Percentiles rank a stretch among this genome's conserved stretches.
These are phyloP conservation scores for Acorus calamus DNA, from an alignment of 106 monocot species.

Conservation along the genomic window DNA sequence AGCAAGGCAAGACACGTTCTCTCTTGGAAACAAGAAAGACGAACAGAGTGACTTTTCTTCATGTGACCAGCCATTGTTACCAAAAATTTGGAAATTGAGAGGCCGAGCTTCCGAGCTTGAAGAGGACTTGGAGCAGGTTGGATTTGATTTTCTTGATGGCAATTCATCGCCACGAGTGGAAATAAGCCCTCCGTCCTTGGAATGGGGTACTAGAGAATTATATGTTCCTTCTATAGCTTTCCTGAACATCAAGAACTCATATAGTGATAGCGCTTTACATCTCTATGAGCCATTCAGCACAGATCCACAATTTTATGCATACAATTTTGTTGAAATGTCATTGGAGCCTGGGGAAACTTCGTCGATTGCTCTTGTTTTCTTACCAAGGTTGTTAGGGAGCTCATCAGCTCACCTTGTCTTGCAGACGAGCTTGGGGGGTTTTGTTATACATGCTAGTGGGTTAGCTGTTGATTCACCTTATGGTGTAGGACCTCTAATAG, in stretches of 20 bases:
- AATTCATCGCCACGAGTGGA: constrained; percentile 29
- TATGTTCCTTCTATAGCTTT: constrained; percentile 39
- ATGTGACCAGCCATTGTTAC: constrained; percentile 20
- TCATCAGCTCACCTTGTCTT: constrained; percentile 71
- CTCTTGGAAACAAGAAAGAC: background rate
- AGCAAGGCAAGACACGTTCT: background rate
- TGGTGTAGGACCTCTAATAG: constrained; percentile 31
- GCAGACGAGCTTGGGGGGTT: constrained; percentile 82
- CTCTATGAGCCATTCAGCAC: constrained; percentile 53
- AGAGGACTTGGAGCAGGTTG: constrained; percentile 6
- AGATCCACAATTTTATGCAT: constrained; percentile 50
- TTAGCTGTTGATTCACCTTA: constrained; percentile 40
- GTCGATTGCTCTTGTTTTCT: constrained; percentile 51
- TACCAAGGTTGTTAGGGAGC: constrained; percentile 54
- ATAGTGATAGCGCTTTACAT: constrained; percentile 38
- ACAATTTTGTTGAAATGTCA: constrained; percentile 27
- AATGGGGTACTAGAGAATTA: constrained; percentile 45
- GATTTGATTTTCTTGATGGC: constrained; percentile 5
- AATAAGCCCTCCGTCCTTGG: constrained; percentile 47
- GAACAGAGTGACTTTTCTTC: constrained; percentile 11
- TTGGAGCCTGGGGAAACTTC: constrained; percentile 46
- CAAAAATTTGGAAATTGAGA: constrained; percentile 29
- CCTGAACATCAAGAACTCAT: constrained; percentile 27
- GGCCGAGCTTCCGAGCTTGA: constrained; percentile 3
- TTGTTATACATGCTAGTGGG: constrained; percentile 62